These are phyloP conservation scores for Calonectria pauciramosa DNA, from an alignment of 2,329 filamentous ascomycete species.

Conservation along the genomic window DNA sequence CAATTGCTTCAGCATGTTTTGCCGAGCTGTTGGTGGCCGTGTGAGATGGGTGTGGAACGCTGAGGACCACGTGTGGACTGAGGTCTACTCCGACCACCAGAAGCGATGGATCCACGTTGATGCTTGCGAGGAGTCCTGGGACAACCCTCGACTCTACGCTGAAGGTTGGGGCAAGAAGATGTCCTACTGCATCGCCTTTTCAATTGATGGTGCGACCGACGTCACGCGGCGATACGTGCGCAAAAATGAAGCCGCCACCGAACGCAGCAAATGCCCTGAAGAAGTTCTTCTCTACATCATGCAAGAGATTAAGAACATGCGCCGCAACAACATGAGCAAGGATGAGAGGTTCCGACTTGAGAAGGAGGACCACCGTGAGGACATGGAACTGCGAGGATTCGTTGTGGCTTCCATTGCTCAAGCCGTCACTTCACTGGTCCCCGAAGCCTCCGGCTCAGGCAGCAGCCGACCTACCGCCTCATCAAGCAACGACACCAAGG, in stretches of 20 bases:
- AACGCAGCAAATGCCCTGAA: constrained; percentile 85
- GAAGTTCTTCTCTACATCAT: constrained; percentile 92
- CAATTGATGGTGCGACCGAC: constrained; percentile 83
- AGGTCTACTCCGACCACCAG: constrained; percentile 95
- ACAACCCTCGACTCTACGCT: constrained; percentile 91
- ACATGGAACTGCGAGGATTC: constrained; percentile 80
- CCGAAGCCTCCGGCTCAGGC: constrained; percentile 56
- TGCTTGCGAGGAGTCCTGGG: constrained; percentile 94
- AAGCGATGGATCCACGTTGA: constrained; percentile 98
- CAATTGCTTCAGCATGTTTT: constrained; percentile 99
- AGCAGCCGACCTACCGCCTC: constrained; percentile 37
- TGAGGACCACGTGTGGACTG: constrained; percentile 98
- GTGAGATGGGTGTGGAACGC: constrained; percentile 99
- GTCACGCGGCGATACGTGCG: constrained; percentile 78
- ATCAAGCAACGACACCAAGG: constrained; percentile 68
- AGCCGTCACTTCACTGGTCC: constrained; percentile 77
- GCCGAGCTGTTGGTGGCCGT: constrained; percentile 89
- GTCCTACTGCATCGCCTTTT: constrained; percentile 97
- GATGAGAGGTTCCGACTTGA: constrained; percentile 85
- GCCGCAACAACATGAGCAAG: constrained; percentile 87
- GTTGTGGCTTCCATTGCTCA: constrained; percentile 81
- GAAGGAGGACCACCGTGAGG: constrained; percentile 83
- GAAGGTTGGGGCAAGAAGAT: constrained; percentile 98
- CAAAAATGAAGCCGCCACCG: constrained; percentile 78
- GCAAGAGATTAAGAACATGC: constrained; percentile 88